Evolutionary conservation across 2,329 filamentous ascomycete genomes (phyloP).

Genomic region (Fusarium chaquense): DNA sequence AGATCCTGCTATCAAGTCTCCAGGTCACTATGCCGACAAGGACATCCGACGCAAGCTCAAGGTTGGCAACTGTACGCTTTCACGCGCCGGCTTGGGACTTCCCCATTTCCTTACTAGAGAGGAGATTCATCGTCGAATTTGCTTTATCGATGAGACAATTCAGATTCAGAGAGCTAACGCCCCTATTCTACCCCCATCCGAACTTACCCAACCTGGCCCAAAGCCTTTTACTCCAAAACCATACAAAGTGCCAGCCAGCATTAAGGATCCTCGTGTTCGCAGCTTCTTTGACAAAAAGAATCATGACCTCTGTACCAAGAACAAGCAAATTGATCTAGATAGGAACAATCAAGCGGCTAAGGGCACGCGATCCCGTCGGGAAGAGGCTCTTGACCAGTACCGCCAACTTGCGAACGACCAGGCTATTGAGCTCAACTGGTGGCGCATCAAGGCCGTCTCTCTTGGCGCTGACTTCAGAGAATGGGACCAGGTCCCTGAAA

Average conservation of each 20-base stretch:
- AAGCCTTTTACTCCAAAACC: slow-evolving; percentile 1
- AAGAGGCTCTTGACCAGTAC: slow-evolving; percentile 45
- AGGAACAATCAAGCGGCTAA: slow-evolving; percentile 57
- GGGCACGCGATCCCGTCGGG: slow-evolving; percentile 50
- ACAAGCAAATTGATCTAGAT: slow-evolving; percentile 49
- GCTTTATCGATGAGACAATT: slow-evolving; percentile 42
- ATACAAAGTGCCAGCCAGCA: slow-evolving; percentile 26
- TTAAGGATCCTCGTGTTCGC: neutral
- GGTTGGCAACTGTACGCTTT: neutral
- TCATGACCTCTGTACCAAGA: slow-evolving; percentile 29
- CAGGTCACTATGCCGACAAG: neutral
- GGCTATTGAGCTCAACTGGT: slow-evolving; percentile 47
- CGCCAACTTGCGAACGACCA: slow-evolving; percentile 42
- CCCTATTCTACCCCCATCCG: slow-evolving; percentile 47
- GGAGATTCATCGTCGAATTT: slow-evolving; percentile 39
- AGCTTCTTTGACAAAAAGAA: slow-evolving; percentile 25
- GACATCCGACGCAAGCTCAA: neutral
- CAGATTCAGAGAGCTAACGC: slow-evolving; percentile 38
- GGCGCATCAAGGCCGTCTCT: slow-evolving; percentile 45
- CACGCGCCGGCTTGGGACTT: neutral
- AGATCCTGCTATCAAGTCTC: neutral
- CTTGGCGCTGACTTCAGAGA: slow-evolving; percentile 41
- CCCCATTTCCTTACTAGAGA: neutral
- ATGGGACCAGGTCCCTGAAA: slow-evolving; percentile 37
- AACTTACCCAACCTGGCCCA: slow-evolving; percentile 33